Conservation (phyloP, 1,284 basidiomycete species). For the Phlebopus sp. region DNA sequence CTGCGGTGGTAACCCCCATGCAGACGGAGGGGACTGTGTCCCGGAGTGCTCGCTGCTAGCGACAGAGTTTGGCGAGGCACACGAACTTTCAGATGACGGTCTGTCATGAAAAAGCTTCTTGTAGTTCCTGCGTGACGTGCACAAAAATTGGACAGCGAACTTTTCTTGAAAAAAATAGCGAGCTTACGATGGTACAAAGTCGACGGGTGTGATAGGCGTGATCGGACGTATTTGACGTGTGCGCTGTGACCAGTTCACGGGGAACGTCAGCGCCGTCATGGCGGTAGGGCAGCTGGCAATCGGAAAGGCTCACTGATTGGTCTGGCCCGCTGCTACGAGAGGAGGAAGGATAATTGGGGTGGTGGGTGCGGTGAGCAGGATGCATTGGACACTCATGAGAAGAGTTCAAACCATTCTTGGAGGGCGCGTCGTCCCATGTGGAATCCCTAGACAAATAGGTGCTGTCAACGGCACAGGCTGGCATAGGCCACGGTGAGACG, state of each 20-base stretch:
- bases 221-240: constrained; percentile 32
- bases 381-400: constrained; percentile 35
- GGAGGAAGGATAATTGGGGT: constrained; percentile 18
- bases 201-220: constrained; percentile 36
- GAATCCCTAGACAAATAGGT: constrained; percentile 30
- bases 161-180: constrained; percentile 6
- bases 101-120: constrained; percentile 32
- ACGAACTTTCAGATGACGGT: constrained; percentile 28
- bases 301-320: constrained; percentile 18
- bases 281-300: constrained; percentile 2
- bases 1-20: constrained; percentile 29
- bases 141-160: constrained; percentile 15
- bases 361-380: constrained; percentile 31
- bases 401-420: constrained; percentile 40
- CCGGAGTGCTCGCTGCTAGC: constrained; percentile 34
- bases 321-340: constrained; percentile 28
- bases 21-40: constrained; percentile 33
- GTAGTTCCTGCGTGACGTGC: constrained; percentile 24
- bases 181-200: constrained; percentile 31
- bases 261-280: constrained; percentile 12
- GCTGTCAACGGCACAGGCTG: constrained; percentile 26
- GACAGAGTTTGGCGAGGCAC: constrained; percentile 30
- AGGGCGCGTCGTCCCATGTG: constrained; percentile 35
- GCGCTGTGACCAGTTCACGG: constrained; percentile 17
- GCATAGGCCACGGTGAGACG: constrained; percentile 32